A percentile compares a stretch with the other conserved stretches of the same genome.
phyloP scores from a whole-genome alignment of 768 basidiomycete species.

The Tulasnella sp. region DNA sequence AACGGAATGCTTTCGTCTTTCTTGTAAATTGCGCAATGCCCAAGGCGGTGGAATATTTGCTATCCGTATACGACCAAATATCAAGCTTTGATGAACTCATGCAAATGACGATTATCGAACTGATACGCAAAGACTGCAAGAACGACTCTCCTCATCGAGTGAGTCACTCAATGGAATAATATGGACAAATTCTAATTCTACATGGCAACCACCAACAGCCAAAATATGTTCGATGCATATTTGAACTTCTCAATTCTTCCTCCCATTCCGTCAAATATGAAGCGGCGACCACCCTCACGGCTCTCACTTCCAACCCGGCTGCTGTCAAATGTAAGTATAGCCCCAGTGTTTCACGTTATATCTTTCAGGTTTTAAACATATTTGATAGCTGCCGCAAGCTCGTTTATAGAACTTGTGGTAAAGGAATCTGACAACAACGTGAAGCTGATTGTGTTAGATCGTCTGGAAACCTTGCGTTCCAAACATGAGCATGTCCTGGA shows the following conservation, averaged over 20 bases:
- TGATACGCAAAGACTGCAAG: constrained; percentile 81
- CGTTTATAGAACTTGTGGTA: constrained; percentile 74
- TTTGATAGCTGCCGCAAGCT: constrained; percentile 68
- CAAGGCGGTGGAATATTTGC: constrained; percentile 84
- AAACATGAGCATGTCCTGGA: constrained; percentile 86
- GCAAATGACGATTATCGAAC: constrained; percentile 93
- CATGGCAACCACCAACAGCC: too few relatives aligned
- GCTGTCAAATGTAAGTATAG: constrained; percentile 85
- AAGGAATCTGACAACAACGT: constrained; percentile 99
- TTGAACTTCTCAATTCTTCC: constrained; percentile 76
- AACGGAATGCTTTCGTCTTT: constrained; percentile 94
- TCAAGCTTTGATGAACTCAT: constrained; percentile 74
- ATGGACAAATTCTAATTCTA: too few relatives aligned
- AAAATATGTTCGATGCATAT: constrained; percentile 89
- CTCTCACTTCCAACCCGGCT: constrained; percentile 86
- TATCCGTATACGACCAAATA: constrained; percentile 74
- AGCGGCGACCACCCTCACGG: constrained; percentile 87
- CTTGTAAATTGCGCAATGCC: constrained; percentile 72
- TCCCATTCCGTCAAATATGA: constrained; percentile 96
- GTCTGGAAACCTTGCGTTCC: constrained; percentile 65
- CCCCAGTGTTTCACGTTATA: not conserved
- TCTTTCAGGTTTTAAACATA: constrained; percentile 8
- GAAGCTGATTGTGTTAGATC: constrained; percentile 90
- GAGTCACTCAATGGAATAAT: too few relatives aligned
- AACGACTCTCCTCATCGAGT: constrained; percentile 72